Percentiles rank a stretch among this genome's conserved stretches.
These are phyloP conservation scores for Penicillium steckii DNA, from an alignment of 495 filamentous ascomycete species.

Conservation along the genomic window DNA sequence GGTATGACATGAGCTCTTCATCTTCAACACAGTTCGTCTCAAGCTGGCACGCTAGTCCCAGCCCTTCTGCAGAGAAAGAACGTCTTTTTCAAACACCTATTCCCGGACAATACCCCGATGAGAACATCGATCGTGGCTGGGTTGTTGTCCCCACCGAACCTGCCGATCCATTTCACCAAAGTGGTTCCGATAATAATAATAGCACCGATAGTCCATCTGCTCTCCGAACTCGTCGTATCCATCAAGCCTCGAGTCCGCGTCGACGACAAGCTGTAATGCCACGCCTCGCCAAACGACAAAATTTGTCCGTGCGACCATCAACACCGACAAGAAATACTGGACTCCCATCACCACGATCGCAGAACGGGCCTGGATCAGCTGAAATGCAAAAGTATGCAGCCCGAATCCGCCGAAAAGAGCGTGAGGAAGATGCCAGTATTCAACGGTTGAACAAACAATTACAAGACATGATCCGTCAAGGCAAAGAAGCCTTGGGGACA, in stretches of 20 bases:
- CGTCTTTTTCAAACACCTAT: constrained; percentile 16
- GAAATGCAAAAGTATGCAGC: constrained; percentile 70
- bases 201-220: constrained; percentile 18
- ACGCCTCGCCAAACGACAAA: constrained; percentile 26
- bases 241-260: constrained; percentile 26
- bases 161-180: constrained; percentile 18
- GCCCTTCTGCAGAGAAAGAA: constrained; percentile 23
- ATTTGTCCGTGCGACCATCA: constrained; percentile 29
- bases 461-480: constrained; percentile 82
- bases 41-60: constrained; percentile 24
- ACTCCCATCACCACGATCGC: constrained; percentile 34
- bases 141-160: constrained; percentile 62
- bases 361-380: constrained; percentile 45
- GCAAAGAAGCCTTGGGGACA: constrained; percentile 80
- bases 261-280: constrained; percentile 28
- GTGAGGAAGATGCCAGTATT: constrained; percentile 75
- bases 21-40: constrained; percentile 12
- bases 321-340: constrained; percentile 37
- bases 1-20: constrained; percentile 51
- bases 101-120: constrained; percentile 42
- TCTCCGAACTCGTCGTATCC: constrained; percentile 17
- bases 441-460: constrained; percentile 74
- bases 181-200: constrained; percentile 2
- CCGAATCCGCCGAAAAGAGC: constrained; percentile 64
- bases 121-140: constrained; percentile 65